Conservation (phyloP, 805 yeast species). For the Candida hungchunana region DNA sequence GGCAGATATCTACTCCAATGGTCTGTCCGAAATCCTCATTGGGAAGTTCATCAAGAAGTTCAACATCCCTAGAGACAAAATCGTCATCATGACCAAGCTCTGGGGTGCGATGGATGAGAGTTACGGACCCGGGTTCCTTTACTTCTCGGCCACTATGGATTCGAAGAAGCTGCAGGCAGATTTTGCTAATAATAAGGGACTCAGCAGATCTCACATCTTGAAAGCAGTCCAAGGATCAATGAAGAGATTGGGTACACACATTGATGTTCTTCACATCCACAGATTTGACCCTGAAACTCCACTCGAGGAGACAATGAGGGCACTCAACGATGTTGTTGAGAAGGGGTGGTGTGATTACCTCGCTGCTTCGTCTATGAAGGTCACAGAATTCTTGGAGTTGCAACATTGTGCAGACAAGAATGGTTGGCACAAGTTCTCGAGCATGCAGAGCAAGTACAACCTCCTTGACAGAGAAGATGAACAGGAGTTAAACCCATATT, state of each 20-base stretch:
- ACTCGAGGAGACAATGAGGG: constrained; percentile 49
- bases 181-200: constrained; percentile 32
- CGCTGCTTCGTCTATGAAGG: constrained; percentile 60
- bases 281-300: constrained; percentile 42
- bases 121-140: neutral
- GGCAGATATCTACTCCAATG: constrained; percentile 44
- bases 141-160: neutral
- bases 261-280: constrained; percentile 51
- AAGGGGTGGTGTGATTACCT: constrained; percentile 47
- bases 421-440: constrained; percentile 54
- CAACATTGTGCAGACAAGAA: constrained; percentile 52
- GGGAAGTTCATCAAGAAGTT: constrained; percentile 49
- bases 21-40: constrained; percentile 42
- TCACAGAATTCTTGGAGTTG: constrained; percentile 47
- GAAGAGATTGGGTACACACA: constrained; percentile 40
- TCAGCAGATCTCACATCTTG: constrained; percentile 43
- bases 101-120: constrained; percentile 10
- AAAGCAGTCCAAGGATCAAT: constrained; percentile 39
- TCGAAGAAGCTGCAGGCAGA: constrained; percentile 1
- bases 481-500: constrained; percentile 54
- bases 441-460: constrained; percentile 56
- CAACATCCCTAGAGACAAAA: constrained; percentile 46
- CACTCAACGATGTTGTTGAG: constrained; percentile 46
- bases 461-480: constrained; percentile 58
- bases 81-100: constrained; percentile 49